Evolutionary conservation across 2,329 filamentous ascomycete species (phyloP).

Genomic region (Monosporascus sp.): DNA sequence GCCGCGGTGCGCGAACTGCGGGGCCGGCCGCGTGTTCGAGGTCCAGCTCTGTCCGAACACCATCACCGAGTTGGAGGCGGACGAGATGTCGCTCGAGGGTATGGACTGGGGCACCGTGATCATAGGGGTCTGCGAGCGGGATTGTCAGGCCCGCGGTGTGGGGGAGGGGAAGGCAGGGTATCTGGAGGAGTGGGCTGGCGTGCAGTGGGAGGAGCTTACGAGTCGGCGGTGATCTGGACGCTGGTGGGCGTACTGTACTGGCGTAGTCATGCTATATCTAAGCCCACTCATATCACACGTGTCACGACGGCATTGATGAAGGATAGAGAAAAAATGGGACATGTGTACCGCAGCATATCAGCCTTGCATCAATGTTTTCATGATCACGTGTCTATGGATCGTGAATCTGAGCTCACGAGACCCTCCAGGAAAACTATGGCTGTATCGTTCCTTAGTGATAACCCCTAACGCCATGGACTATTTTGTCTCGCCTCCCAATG

Average conservation of each 20-base stretch:
- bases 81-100: slow-evolving; percentile 66
- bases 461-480: slow-evolving; percentile 14
- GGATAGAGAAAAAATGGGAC: neutral
- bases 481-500: slow-evolving; percentile 14
- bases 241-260: neutral
- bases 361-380: neutral
- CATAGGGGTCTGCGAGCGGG: slow-evolving; percentile 73
- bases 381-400: neutral
- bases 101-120: slow-evolving; percentile 99
- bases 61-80: slow-evolving; percentile 81
- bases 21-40: slow-evolving; percentile 74
- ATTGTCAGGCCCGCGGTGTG: slow-evolving; percentile 63
- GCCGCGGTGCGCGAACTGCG: slow-evolving; percentile 73
- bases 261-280: neutral
- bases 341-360: neutral
- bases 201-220: slow-evolving; percentile 86
- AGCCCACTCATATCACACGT: neutral
- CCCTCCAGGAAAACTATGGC: neutral
- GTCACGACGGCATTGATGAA: neutral
- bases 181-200: slow-evolving; percentile 92
- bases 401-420: neutral
- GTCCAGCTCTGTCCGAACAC: slow-evolving; percentile 87
- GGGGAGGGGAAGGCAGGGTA: slow-evolving; percentile 65
- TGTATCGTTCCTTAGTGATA: neutral
- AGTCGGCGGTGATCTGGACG: slow-evolving; percentile 1